Evolutionary conservation across 371 early-diverging fungal species (phyloP).

Genomic region (Zancudomyces culisetae): DNA sequence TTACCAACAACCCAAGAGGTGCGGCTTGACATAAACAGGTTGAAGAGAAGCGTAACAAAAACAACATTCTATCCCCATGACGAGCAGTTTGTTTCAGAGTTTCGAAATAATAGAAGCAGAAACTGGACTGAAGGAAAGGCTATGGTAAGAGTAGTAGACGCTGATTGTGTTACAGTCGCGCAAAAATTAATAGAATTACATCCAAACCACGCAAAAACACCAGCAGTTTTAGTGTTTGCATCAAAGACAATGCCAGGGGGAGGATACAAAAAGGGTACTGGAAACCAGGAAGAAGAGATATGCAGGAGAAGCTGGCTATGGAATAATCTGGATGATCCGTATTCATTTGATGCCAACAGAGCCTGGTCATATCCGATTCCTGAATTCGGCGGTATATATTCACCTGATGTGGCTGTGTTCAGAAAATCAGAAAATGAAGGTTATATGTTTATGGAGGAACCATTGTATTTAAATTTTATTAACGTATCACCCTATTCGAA

Average conservation of each 20-base stretch:
- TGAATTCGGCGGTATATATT: conserved; percentile 26
- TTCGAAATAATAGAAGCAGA: conserved; percentile 23
- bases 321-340: conserved; percentile 29
- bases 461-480: conserved; percentile 22
- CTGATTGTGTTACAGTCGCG: conserved; percentile 17
- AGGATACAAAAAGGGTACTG: conserved; percentile 26
- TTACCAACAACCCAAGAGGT: conserved; percentile 17
- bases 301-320: conserved; percentile 24
- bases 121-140: conserved; percentile 24
- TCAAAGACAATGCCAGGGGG: conserved; percentile 28
- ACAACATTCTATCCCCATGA: conserved; percentile 16
- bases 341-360: conserved; percentile 19
- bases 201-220: conserved; percentile 16
- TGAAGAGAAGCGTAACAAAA: conserved; percentile 14
- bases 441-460: conserved; percentile 24
- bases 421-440: conserved; percentile 23
- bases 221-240: conserved; percentile 19
- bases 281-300: conserved; percentile 26
- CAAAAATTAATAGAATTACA: conserved; percentile 16
- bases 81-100: conserved; percentile 20
- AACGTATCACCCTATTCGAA: conserved; percentile 23
- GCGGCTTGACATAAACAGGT: conserved; percentile 12
- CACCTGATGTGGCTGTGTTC: conserved; percentile 24
- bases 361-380: conserved; percentile 26
- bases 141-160: conserved; percentile 17